Base-by-base conservation (phyloP, 2,329 filamentous ascomycete genomes). In the Colletotrichum graminicola region DNA sequence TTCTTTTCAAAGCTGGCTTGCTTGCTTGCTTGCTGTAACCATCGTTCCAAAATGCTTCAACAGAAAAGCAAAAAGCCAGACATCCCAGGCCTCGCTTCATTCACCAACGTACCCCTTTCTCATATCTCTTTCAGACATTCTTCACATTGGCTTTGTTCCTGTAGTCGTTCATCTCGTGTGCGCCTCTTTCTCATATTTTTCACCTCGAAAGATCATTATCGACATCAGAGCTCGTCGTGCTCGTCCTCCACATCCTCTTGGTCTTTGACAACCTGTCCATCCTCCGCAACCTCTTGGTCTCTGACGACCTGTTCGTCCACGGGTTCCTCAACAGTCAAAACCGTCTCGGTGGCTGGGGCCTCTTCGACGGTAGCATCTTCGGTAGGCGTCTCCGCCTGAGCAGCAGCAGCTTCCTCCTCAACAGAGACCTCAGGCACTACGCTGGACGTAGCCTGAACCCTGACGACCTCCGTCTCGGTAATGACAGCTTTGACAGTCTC, bases 381-480 rank as follows among this genome's bases (percentile, higher is more conserved):
- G 6, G 16, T 16, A 21, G 29, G 49, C 23, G 59, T 36, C 8
- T 62, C 64, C 0, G 21, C 2, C 2, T 18, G 5, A 16, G 29
- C 29, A 49, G 26, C n/a, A 2, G 54, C 60, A 3, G 54, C 60
- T 5, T 61, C 45, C 2, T 11, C 66, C 16, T 62, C 51, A 2
- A 39, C 43, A 7, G 29, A 18, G 18, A n/a, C 14, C 29, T 65
- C 61, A 21, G 67, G 32, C 1, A 14, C 52, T 5, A 47, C 67
- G 8, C 61, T 57, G 3, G 55, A 21, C 11, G 70, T 71, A 7
- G 70, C 45, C 36, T 62, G 61, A 1, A 52, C 26, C 49, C 47
- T 57, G 18, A 74, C 64, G 39, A 71, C 67, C 54, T 76, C 73
- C 1, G 77, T 82, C 70, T 82, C 78, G 0, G 74, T 75, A 10